Evolutionary conservation across 176 grass and related monocot species (phyloP), one percentile per base, ranked within the genome.

Genomic region (Avena insularis): DNA sequence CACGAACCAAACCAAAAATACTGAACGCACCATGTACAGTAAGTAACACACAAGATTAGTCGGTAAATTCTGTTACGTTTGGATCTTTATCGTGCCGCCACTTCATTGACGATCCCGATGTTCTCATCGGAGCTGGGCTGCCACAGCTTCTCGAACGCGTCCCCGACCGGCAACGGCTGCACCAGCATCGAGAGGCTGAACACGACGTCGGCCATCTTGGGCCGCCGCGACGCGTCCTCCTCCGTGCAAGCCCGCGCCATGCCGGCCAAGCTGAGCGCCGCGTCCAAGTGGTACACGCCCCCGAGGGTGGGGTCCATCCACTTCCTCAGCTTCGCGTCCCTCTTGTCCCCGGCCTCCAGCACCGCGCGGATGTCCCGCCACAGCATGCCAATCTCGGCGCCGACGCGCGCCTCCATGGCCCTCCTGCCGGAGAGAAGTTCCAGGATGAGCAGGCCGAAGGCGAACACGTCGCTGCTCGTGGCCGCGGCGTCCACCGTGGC

Each of bases 221-320:
- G 90, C 75, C 90, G 86, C 59, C 89, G 75, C 25, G 85, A 65
- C 29, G 79, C 38, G 70, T 92, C 88, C 61, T 95, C 88, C 54
- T 82, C 85, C 1, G 93, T 90, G 93, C 93, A 95, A 4, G 90
- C 90, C 82, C 85, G 86, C 62, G 90, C 93, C 86, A 95, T 90
- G 82, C 46, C 67, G 23, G 88, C 86, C 75, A 92, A 47, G 69
- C 79, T 95, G 11, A 88, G 21, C 1, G 88, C 93, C 17, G 55
- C 82, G 16, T 95, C 93, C 31, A 68, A 36, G 16, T 71, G 61
- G 80, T 88, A 92, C 25, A 64, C 55, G 35, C 86, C 79, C 7
- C 84, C 90, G 60, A 92, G 83, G 13, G 66, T 67, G 5, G 90
- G 86, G n/a, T 95, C 93, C 85, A 95, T 84, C 93, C 90, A 95